Evolutionary conservation across 148 eudicot species (phyloP).

Genomic region (Fallopia convolvulus): DNA sequence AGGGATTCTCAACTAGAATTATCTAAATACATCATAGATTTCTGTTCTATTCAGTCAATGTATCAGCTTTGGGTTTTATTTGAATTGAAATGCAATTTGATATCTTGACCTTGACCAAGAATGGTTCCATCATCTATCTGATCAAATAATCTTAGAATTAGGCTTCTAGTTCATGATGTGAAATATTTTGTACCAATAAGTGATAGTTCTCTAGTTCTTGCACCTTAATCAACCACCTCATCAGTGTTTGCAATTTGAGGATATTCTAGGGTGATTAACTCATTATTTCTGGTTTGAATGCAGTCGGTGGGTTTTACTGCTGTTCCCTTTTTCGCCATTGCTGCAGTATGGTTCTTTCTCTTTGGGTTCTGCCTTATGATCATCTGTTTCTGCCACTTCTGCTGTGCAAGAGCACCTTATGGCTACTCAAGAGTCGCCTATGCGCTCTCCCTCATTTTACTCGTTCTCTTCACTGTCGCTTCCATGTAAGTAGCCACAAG

Average conservation of each 20-base stretch:
- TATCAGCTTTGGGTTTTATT: neutral
- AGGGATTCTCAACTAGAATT: neutral
- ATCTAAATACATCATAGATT: neutral
- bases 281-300: slow-evolving; percentile 19
- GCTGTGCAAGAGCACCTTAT: slow-evolving; percentile 48
- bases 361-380: slow-evolving; percentile 56
- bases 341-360: slow-evolving; percentile 52
- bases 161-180: neutral
- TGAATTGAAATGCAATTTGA: neutral
- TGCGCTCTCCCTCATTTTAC: slow-evolving; percentile 58
- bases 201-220: neutral
- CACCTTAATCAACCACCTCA: neutral
- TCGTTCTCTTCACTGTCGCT: slow-evolving; percentile 63
- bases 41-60: neutral
- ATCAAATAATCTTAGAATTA: neutral
- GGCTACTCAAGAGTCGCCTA: slow-evolving; percentile 76
- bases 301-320: slow-evolving; percentile 84
- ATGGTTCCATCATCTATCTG: neutral
- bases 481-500: slow-evolving; percentile 47
- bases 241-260: neutral
- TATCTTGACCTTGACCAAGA: neutral
- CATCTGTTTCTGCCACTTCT: slow-evolving; percentile 49
- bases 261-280: neutral
- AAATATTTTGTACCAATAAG: neutral
- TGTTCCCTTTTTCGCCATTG: slow-evolving; percentile 53